Conservation (phyloP, 768 basidiomycete species). For the Suillus variegatus region DNA sequence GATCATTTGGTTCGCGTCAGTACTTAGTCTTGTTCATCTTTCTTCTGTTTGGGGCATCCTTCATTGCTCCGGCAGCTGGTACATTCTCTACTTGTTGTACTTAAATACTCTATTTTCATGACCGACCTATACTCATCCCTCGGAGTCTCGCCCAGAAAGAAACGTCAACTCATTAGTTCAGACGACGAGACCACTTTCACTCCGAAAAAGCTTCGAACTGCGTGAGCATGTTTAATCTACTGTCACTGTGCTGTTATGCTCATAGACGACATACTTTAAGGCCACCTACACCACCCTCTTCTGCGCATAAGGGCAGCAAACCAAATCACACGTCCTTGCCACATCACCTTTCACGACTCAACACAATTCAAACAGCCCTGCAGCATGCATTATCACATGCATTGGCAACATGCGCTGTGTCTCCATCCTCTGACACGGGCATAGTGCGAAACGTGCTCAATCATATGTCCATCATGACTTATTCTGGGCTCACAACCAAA, state of each 20-base stretch:
- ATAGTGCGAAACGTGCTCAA: constrained; percentile 78
- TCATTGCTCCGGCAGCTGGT: constrained; percentile 12
- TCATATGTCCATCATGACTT: constrained; percentile 68
- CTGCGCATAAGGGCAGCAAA: constrained; percentile 37
- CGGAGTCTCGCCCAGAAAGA: constrained; percentile 69
- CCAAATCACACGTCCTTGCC: constrained; percentile 44
- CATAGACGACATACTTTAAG: constrained; percentile 31
- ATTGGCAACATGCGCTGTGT: constrained; percentile 78
- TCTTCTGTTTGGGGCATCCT: constrained; percentile 19
- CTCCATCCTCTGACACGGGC: constrained; percentile 75
- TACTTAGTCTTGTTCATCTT: constrained; percentile 15
- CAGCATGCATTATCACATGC: constrained; percentile 86
- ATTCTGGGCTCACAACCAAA: constrained; percentile 63
- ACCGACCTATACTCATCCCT: constrained; percentile 64
- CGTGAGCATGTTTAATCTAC: constrained; percentile 39
- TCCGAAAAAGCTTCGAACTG: constrained; percentile 67
- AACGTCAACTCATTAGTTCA: constrained; percentile 52
- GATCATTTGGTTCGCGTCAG: constrained; percentile 19
- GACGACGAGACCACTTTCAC: constrained; percentile 57
- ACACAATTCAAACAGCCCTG: constrained; percentile 63
- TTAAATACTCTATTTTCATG: constrained; percentile 36
- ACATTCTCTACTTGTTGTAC: constrained; percentile 10
- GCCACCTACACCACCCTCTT: constrained; percentile 60
- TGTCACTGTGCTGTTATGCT: constrained; percentile 1
- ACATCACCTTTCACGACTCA: constrained; percentile 59